phyloP scores from a whole-genome alignment of 2,329 filamentous ascomycete genomes.

The Sporothrix phasma region DNA sequence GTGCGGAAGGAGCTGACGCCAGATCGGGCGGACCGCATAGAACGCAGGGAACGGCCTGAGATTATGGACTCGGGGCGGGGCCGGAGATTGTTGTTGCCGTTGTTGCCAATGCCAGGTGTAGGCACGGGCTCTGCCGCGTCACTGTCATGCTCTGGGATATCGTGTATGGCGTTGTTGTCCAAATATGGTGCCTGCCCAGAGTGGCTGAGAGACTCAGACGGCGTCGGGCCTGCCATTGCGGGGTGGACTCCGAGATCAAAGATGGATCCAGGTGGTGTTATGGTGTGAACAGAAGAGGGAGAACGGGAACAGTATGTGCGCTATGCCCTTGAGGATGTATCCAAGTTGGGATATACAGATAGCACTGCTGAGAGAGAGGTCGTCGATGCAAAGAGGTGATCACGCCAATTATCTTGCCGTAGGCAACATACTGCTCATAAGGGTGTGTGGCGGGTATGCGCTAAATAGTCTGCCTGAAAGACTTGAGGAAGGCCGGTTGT shows the following conservation, averaged over 20 bases:
- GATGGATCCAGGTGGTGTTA: not conserved
- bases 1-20: constrained; percentile 25
- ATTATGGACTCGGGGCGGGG: constrained; percentile 45
- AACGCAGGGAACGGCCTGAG: constrained; percentile 38
- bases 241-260: not conserved
- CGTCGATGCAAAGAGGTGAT: not conserved
- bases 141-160: not conserved
- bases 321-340: too few species aligned
- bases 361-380: too few species aligned
- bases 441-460: too few species aligned
- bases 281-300: too few species aligned
- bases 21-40: constrained; percentile 37
- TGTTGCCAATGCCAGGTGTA: not conserved
- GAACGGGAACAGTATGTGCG: too few species aligned
- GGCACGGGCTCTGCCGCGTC: too few species aligned
- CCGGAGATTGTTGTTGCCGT: constrained; percentile 23
- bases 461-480: too few species aligned
- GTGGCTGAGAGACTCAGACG: not conserved
- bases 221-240: not conserved
- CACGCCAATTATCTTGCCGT: not conserved
- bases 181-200: not conserved
- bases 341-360: too few species aligned
- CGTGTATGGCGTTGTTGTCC: not conserved
- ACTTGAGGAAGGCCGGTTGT: too few species aligned
- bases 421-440: not conserved